Conservation (phyloP, 2,329 filamentous ascomycete genomes). For the Elsinoe fawcettii region DNA sequence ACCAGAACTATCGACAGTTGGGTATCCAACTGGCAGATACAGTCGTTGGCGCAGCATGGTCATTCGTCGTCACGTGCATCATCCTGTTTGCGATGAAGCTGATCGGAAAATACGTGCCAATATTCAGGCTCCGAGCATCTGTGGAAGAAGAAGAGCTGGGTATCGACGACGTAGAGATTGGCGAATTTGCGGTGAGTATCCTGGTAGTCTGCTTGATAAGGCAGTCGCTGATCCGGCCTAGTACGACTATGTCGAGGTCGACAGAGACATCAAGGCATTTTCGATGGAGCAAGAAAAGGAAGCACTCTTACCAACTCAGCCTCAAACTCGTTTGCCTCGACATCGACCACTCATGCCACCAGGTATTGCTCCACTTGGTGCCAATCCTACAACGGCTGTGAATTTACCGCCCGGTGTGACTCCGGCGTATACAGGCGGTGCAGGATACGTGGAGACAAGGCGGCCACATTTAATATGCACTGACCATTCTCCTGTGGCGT, state of each 20-base stretch:
- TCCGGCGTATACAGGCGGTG: neutral
- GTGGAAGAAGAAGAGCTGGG: slow-evolving; percentile 76
- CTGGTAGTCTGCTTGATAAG: neutral
- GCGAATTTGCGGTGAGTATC: slow-evolving; percentile 68
- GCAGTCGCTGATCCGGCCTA: slow-evolving; percentile 22
- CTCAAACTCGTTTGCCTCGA: neutral
- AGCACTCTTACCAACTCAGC: neutral
- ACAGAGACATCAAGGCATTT: slow-evolving; percentile 52
- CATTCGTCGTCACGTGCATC: slow-evolving; percentile 66
- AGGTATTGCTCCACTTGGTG: slow-evolving; percentile 5
- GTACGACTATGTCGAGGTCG: slow-evolving; percentile 86
- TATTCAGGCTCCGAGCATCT: slow-evolving; percentile 62
- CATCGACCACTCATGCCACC: neutral
- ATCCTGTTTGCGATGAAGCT: slow-evolving; percentile 57
- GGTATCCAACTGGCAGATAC: slow-evolving; percentile 80
- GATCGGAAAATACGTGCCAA: slow-evolving; percentile 69
- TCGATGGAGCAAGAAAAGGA: neutral
- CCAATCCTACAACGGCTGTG: neutral
- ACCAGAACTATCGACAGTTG: slow-evolving; percentile 75
- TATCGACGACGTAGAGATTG: slow-evolving; percentile 84
- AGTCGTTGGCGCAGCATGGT: slow-evolving; percentile 65
- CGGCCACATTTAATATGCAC: neutral
- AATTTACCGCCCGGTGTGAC: neutral
- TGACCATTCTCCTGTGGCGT: slow-evolving; percentile 5
- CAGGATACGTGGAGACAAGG: neutral